Conservation (phyloP, 2,329 filamentous ascomycete genomes). For the Penicillium sp. region DNA sequence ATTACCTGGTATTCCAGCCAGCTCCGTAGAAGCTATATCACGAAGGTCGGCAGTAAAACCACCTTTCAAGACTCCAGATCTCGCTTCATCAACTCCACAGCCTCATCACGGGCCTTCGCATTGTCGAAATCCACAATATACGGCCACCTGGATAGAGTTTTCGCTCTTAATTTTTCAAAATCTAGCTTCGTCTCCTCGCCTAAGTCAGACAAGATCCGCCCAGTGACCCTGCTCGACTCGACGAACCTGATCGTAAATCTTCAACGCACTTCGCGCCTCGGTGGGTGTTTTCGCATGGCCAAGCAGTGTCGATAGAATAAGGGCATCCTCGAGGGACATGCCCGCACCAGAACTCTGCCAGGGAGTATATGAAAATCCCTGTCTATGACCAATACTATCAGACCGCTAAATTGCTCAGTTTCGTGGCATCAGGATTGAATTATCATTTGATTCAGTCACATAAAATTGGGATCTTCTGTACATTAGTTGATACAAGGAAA, state of each 20-base stretch:
- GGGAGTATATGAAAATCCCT: too few species aligned
- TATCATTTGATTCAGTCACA: too few species aligned
- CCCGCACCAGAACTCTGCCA: conserved; percentile 43
- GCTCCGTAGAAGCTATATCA: too few species aligned
- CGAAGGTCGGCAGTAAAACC: too few species aligned
- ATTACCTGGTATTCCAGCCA: too few species aligned
- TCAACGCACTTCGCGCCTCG: background rate
- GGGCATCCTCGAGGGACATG: conserved; percentile 44
- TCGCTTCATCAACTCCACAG: background rate
- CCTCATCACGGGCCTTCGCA: background rate
- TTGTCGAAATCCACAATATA: background rate
- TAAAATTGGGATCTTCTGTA: too few species aligned
- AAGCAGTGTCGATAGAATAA: conserved; percentile 38
- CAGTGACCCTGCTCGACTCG: background rate
- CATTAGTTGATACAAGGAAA: too few species aligned
- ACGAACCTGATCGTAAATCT: background rate
- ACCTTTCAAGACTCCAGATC: background rate
- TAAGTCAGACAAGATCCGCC: background rate
- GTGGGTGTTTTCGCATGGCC: conserved; percentile 2
- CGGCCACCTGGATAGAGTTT: background rate
- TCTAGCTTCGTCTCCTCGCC: background rate
- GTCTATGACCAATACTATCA: too few species aligned
- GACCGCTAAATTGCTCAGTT: too few species aligned
- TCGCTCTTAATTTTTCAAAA: background rate
- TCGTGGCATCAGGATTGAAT: too few species aligned